Base-by-base conservation (phyloP, 805 yeast species). In the Wickerhamiella cacticola region DNA sequence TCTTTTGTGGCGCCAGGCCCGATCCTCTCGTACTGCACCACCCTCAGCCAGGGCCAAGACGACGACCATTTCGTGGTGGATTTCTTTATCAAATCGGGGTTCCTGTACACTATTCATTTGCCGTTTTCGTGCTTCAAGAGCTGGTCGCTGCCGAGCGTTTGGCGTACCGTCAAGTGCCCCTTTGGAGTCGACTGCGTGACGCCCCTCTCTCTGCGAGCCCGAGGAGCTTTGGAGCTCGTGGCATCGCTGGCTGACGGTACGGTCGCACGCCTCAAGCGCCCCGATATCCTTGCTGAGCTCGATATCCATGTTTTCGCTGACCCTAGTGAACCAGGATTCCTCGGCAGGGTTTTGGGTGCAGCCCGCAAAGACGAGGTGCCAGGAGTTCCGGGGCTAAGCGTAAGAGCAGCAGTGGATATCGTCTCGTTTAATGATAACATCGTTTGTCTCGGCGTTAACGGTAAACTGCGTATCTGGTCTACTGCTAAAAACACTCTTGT, bases 201-300 rank as follows among this genome's bases (percentile, higher is more conserved):
- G 21, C 86, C 89, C 1, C 73, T 75, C 38, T 62, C 70, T 18
- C 55, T 82, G 51, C 66, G 69, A 44, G 61, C 80, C 1, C 62
- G 78, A 13, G 70, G 74, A 26, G 52, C 64, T 0, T 56, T 59
- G 2, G 69, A 72, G 40, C 58, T 78, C 7, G 59, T 86, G 2
- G 76, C 81, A 0, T 69, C 85, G 3, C 67, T 87, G 43, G 70
- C 71, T 39, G 94, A 88, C 63, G 96, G 96, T 22, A 85, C 88
- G 1, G 60, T 87, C 36, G 63, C 85, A 44, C 52, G 50, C 44
- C 31, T 51, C 16, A 47, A 55, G 25, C 55, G 68, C 33, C 40
- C 55, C 6, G 18, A 49, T 16, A 53, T 63, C 9, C 60, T 69
- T 24, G 53, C 52, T 2, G 67, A 63, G 21, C 60, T 56, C 66